A percentile compares a stretch with the other conserved stretches of the same genome.
Conservation (phyloP, 805 yeast genomes). For the Candida loeiensis region DNA sequence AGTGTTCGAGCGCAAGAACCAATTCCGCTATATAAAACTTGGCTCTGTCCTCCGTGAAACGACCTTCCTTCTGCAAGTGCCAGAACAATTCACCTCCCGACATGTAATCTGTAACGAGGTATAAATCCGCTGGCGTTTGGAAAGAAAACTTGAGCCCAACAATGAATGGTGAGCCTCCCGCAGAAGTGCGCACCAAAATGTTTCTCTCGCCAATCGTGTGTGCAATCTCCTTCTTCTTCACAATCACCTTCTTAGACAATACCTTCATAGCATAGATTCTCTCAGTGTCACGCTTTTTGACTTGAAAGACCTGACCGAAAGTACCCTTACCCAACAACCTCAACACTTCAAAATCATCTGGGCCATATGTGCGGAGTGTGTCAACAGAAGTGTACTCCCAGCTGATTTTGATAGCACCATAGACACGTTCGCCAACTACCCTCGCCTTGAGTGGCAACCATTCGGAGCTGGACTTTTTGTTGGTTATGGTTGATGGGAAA, state of each 20-base stretch:
- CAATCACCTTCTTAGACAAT: slow-evolving; percentile 88
- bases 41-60: slow-evolving; percentile 90
- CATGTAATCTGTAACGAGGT: slow-evolving; percentile 95
- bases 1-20: slow-evolving; percentile 86
- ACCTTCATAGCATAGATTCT: slow-evolving; percentile 98
- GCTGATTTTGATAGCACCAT: slow-evolving; percentile 74
- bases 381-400: slow-evolving; percentile 66
- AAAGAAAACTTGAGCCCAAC: slow-evolving; percentile 95
- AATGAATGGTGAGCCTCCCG: slow-evolving; percentile 86
- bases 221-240: slow-evolving; percentile 94
- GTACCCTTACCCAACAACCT: slow-evolving; percentile 93
- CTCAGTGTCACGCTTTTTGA: slow-evolving; percentile 81
- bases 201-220: slow-evolving; percentile 97
- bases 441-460: slow-evolving; percentile 79
- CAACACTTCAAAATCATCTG: slow-evolving; percentile 89
- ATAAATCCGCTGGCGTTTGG: slow-evolving; percentile 90
- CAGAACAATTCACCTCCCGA: slow-evolving; percentile 96
- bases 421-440: slow-evolving; percentile 67
- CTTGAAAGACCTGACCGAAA: slow-evolving; percentile 97
- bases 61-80: slow-evolving; percentile 95
- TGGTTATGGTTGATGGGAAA: slow-evolving; percentile 51
- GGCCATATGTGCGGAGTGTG: slow-evolving; percentile 78
- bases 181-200: slow-evolving; percentile 87
- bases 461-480: slow-evolving; percentile 46
- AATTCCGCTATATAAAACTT: slow-evolving; percentile 96